Percentiles rank a stretch among this genome's conserved stretches.
Evolutionary conservation across 2,329 filamentous ascomycete genomes (phyloP).

Genomic region (Talaromyces sp.): DNA sequence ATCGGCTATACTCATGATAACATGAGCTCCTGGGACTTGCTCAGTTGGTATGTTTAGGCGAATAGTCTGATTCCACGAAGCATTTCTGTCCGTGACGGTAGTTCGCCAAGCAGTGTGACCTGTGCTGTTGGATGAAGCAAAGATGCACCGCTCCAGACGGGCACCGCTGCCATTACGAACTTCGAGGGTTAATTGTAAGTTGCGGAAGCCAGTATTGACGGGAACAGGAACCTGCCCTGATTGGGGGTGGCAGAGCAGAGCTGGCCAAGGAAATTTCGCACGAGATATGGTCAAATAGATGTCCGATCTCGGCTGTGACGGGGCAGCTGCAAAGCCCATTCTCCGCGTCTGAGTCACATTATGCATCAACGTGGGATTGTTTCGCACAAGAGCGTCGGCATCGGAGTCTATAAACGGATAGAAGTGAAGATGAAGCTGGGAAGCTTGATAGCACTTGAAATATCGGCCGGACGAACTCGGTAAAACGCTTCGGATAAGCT

Average conservation of each 20-base stretch:
- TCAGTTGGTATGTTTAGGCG: slow-evolving; percentile 73
- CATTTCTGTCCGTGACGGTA: slow-evolving; percentile 71
- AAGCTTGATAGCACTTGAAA: slow-evolving; percentile 67
- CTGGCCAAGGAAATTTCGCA: slow-evolving; percentile 68
- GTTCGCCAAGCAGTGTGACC: slow-evolving; percentile 85
- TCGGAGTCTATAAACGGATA: slow-evolving; percentile 75
- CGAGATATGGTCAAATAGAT: slow-evolving; percentile 87
- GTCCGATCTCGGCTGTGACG: slow-evolving; percentile 82
- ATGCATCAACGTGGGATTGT: slow-evolving; percentile 82
- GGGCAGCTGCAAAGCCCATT: slow-evolving; percentile 90
- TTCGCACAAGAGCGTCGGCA: slow-evolving; percentile 74
- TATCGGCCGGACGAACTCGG: slow-evolving; percentile 71
- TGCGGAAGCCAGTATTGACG: slow-evolving; percentile 62
- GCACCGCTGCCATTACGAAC: slow-evolving; percentile 76
- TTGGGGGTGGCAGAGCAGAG: slow-evolving; percentile 65
- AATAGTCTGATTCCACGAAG: slow-evolving; percentile 84
- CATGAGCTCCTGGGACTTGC: slow-evolving; percentile 76
- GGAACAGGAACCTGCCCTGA: slow-evolving; percentile 75
- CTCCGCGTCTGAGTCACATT: slow-evolving; percentile 77
- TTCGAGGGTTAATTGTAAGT: slow-evolving; percentile 84
- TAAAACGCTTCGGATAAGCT: slow-evolving; percentile 68
- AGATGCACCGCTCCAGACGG: slow-evolving; percentile 83
- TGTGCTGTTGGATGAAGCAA: slow-evolving; percentile 74
- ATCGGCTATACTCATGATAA: slow-evolving; percentile 87
- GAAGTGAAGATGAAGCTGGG: slow-evolving; percentile 74